A percentile compares a stretch with the other conserved stretches of the same genome.
Conservation (phyloP, 352 stramenopile species). For the Globisporangium middletonii region DNA sequence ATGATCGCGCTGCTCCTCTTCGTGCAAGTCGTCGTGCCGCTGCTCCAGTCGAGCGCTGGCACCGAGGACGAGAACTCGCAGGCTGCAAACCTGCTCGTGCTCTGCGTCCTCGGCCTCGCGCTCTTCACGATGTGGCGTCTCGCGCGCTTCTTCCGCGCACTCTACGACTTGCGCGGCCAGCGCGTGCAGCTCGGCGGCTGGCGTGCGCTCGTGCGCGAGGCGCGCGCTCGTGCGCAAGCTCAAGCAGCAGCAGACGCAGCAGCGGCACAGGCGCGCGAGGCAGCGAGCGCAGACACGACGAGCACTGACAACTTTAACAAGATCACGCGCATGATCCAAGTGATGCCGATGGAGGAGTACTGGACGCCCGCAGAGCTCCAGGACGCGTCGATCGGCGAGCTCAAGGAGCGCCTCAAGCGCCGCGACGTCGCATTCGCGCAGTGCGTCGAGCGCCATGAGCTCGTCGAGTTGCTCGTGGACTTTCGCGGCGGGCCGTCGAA, state of each 20-base stretch:
- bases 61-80: constrained; percentile 36
- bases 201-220: constrained; percentile 50
- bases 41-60: constrained; percentile 67
- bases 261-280: constrained; percentile 28
- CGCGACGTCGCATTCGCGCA: constrained; percentile 51
- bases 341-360: constrained; percentile 81
- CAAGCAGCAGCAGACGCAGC: constrained; percentile 27
- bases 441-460: constrained; percentile 65
- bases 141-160: constrained; percentile 47
- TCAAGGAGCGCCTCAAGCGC: constrained; percentile 69
- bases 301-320: constrained; percentile 62
- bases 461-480: constrained; percentile 62
- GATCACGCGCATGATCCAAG: constrained; percentile 70
- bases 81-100: constrained; percentile 45
- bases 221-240: constrained; percentile 24
- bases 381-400: constrained; percentile 45
- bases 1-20: constrained; percentile 74
- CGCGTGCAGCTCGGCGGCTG: constrained; percentile 22
- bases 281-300: constrained; percentile 9
- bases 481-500: constrained; percentile 75
- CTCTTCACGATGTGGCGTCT: constrained; percentile 47
- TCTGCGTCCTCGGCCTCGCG: constrained; percentile 51
- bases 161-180: constrained; percentile 30
- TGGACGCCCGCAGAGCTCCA: constrained; percentile 51
- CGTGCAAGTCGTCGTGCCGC: constrained; percentile 67